phyloP scores from a whole-genome alignment of 805 yeast species.

The Wickerhamomyces ciferrii region DNA sequence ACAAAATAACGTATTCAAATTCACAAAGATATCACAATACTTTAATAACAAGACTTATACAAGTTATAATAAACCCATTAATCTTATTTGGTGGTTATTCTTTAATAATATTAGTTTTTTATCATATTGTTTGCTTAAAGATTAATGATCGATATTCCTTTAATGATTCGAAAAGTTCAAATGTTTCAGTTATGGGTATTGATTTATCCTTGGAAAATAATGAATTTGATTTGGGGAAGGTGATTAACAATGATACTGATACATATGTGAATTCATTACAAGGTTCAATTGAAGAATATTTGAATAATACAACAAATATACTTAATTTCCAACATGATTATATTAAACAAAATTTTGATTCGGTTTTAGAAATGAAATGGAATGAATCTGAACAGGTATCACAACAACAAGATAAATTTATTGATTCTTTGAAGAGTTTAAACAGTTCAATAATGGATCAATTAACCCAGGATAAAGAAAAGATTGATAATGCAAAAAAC shows the following conservation, averaged over 20 bases:
- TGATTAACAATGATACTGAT: not conserved
- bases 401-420: not conserved
- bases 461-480: slow-evolving; percentile 40
- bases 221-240: not conserved
- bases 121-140: not conserved
- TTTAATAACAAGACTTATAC: not conserved
- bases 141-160: not conserved
- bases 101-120: not conserved
- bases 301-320: not conserved
- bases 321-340: not conserved
- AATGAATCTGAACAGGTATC: not conserved
- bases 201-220: not conserved
- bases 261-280: not conserved
- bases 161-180: not conserved
- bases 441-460: slow-evolving; percentile 28
- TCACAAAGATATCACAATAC: not conserved
- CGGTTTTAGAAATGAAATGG: not conserved
- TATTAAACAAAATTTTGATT: not conserved
- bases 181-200: not conserved
- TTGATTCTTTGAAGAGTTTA: not conserved
- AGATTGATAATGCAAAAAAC: slow-evolving; percentile 34
- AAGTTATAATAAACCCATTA: not conserved
- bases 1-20: not conserved
- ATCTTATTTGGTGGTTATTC: not conserved
- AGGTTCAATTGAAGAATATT: not conserved